phyloP scores from a whole-genome alignment of 257 asterid genomes.

The Nicotiana benthamiana region DNA sequence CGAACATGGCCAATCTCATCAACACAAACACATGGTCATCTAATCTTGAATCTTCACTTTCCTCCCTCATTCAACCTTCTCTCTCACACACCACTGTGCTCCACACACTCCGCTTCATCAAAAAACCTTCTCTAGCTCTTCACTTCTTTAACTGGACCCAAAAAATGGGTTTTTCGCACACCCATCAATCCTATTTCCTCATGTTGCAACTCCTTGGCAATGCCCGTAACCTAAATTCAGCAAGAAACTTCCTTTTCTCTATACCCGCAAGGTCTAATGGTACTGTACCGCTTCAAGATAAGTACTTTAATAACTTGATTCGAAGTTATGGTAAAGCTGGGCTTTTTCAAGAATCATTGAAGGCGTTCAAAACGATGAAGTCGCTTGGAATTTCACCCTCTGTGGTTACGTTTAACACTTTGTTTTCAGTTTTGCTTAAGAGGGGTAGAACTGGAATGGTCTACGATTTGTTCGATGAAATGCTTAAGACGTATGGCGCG shows the following conservation, averaged over 20 bases:
- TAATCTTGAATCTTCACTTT: constrained; percentile 42
- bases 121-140: constrained; percentile 49
- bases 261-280: constrained; percentile 48
- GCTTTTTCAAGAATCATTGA: constrained; percentile 60
- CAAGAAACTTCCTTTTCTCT: constrained; percentile 68
- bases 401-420: constrained; percentile 48
- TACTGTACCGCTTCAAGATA: constrained; percentile 44
- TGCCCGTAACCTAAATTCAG: constrained; percentile 54
- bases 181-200: constrained; percentile 51
- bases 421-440: constrained; percentile 51
- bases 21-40: constrained; percentile 61
- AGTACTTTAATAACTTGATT: constrained; percentile 58
- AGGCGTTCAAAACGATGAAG: constrained; percentile 55
- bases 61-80: constrained; percentile 27
- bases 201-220: constrained; percentile 58
- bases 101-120: constrained; percentile 60
- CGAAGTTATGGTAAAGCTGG: constrained; percentile 71
- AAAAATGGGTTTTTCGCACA: constrained; percentile 44
- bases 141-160: constrained; percentile 64
- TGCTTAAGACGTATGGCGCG: constrained; percentile 75
- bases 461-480: constrained; percentile 59
- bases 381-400: constrained; percentile 68
- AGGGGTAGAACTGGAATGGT: constrained; percentile 61
- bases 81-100: constrained; percentile 66
- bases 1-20: constrained; percentile 43